Percentiles rank a stretch among this genome's conserved stretches.
Conservation (phyloP, 1,139 yeast species). For the Saccharomyces hybrid region DNA sequence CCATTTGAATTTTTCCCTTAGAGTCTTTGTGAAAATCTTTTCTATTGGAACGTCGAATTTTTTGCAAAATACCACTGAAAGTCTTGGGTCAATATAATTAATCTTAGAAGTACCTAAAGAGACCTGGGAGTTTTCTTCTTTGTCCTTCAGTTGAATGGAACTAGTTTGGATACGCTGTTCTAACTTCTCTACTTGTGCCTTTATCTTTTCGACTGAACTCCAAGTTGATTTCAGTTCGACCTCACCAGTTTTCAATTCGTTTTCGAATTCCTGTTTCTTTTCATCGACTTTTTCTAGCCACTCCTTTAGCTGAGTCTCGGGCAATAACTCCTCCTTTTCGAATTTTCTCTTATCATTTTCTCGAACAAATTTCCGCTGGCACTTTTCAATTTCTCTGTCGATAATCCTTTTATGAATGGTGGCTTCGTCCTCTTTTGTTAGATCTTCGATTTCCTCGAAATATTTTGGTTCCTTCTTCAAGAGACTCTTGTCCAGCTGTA, state of each 20-base stretch:
- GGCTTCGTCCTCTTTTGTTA: constrained; percentile 56
- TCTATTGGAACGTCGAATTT: constrained; percentile 85
- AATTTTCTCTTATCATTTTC: constrained; percentile 68
- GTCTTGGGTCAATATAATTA: constrained; percentile 91
- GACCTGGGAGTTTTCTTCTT: constrained; percentile 89
- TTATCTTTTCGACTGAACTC: constrained; percentile 62
- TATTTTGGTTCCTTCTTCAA: constrained; percentile 47
- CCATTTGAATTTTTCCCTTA: constrained; percentile 91
- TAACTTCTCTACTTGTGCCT: constrained; percentile 61
- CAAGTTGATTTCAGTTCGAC: constrained; percentile 46
- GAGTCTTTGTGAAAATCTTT: constrained; percentile 80
- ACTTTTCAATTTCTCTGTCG: constrained; percentile 55
- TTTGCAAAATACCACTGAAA: constrained; percentile 84
- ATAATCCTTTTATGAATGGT: constrained; percentile 49
- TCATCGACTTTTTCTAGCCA: constrained; percentile 55
- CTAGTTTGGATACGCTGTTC: constrained; percentile 67
- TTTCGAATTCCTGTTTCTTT: constrained; percentile 43
- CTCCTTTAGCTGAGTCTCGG: constrained; percentile 50
- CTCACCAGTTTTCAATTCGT: constrained; percentile 56
- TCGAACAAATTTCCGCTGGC: constrained; percentile 55
- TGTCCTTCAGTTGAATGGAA: constrained; percentile 72
- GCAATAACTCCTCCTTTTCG: constrained; percentile 48
- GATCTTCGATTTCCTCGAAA: constrained; percentile 65
- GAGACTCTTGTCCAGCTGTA: constrained; percentile 53
- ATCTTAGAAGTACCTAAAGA: constrained; percentile 89